phyloP scores from a whole-genome alignment of 2,329 filamentous ascomycete genomes.

The Alternaria tenuissima region DNA sequence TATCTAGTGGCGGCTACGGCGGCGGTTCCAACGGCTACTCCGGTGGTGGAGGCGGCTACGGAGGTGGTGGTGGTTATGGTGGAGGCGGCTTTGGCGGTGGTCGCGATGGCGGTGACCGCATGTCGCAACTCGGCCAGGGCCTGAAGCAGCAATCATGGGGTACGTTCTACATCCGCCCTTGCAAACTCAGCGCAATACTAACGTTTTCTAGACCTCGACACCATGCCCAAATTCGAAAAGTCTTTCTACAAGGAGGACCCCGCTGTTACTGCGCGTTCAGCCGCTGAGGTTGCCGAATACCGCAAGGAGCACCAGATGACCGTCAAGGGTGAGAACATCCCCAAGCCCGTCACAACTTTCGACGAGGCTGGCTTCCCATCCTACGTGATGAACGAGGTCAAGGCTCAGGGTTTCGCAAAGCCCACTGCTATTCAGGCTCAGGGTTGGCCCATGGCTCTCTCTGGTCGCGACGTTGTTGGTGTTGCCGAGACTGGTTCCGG shows the following conservation, averaged over 20 bases:
- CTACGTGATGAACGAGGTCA: conserved; percentile 98
- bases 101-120: conserved; percentile 79
- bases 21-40: conserved; percentile 65
- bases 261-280: conserved; percentile 75
- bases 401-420: conserved; percentile 92
- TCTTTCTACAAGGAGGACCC: conserved; percentile 98
- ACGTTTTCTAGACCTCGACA: conserved; percentile 69
- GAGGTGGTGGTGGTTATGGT: conserved; percentile 34
- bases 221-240: conserved; percentile 97
- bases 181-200: conserved; percentile 22
- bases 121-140: conserved; percentile 87
- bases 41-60: conserved; percentile 55
- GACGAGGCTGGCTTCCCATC: conserved; percentile 96
- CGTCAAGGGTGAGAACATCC: conserved; percentile 79
- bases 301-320: conserved; percentile 85
- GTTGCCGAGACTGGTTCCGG: conserved; percentile 99
- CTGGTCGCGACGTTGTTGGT: conserved; percentile 97
- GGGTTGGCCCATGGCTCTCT: conserved; percentile 98
- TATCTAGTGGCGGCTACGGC: conserved; percentile 33
- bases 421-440: conserved; percentile 98
- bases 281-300: conserved; percentile 86
- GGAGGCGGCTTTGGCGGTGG: conserved; percentile 61
- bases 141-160: conserved; percentile 91
- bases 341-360: conserved; percentile 94
- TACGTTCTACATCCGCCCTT: conserved; percentile 58